These are phyloP conservation scores for Penicillium waksmanii DNA, from an alignment of 495 filamentous ascomycete genomes.

Conservation along the genomic window DNA sequence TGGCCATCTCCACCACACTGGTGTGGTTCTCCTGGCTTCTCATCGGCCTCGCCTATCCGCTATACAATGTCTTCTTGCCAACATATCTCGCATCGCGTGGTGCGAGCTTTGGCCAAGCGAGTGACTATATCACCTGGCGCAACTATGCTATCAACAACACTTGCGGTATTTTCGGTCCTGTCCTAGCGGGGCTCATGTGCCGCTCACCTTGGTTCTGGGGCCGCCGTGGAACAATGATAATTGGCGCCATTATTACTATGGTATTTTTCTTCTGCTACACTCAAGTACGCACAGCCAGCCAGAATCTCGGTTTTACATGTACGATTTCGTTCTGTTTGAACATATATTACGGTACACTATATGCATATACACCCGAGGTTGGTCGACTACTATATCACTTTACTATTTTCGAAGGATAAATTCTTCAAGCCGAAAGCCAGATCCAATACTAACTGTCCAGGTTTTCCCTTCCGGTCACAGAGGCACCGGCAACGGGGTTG, in stretches of 20 bases:
- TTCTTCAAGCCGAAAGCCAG: background rate
- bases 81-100: slow-evolving; percentile 52
- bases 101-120: slow-evolving; percentile 45
- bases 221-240: slow-evolving; percentile 67
- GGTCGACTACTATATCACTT: background rate
- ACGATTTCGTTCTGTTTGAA: slow-evolving; percentile 69
- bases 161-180: slow-evolving; percentile 64
- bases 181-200: slow-evolving; percentile 68
- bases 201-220: slow-evolving; percentile 58
- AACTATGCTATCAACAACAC: slow-evolving; percentile 73
- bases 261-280: slow-evolving; percentile 75
- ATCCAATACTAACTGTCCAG: slow-evolving; percentile 19
- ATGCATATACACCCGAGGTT: slow-evolving; percentile 61
- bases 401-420: background rate
- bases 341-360: slow-evolving; percentile 74
- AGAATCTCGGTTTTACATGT: slow-evolving; percentile 69
- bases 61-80: slow-evolving; percentile 71
- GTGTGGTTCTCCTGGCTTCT: slow-evolving; percentile 74
- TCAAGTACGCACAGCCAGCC: slow-evolving; percentile 56
- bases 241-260: slow-evolving; percentile 63
- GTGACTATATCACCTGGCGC: slow-evolving; percentile 64
- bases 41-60: slow-evolving; percentile 69
- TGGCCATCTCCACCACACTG: slow-evolving; percentile 62
- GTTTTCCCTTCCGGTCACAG: slow-evolving; percentile 67
- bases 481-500: slow-evolving; percentile 71